Evolutionary conservation across 1,139 yeast species (phyloP), one percentile per base, ranked within the genome.

Genomic region (Hansenula lynferdii): DNA sequence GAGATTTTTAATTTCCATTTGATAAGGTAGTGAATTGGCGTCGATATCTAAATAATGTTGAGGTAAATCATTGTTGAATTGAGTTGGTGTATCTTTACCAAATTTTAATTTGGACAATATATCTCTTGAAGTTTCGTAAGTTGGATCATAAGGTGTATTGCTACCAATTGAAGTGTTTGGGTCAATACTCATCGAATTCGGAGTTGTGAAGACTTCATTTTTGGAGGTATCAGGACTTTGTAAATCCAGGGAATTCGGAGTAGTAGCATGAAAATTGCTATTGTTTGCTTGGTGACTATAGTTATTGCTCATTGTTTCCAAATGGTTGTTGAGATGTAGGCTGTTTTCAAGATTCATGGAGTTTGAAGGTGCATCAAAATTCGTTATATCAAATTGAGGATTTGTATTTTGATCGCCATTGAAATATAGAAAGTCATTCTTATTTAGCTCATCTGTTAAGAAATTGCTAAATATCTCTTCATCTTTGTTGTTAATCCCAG

Each of bases 71-170:
- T 42, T 47, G 28, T 39, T 32, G 35, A 44, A 50, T 33, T 51
- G 49, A 1, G 48, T 42, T 12, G 48, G 51, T 5, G 31, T 39
- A 57, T 51, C 67, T 65, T 31, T 44, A 8, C 86, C 86, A 53
- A 79, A 80, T 45, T 77, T 76, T 42, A 79, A 60, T 37, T 74
- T 72, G 43, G 78, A 64, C 20, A 79, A 58, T 44, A 75, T 75
- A 28, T 68, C 69, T 48, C 84, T 65, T 12, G 80, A 69, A 20
- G 56, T 49, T 34, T 77, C 80, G 49, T 70, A 77, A 2, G 48
- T 32, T 2, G 45, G 25, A 17, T 45, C 50, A 23, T 37, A 34
- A 19, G 23, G 10, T 5, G 12, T 18, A 28, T 29, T 32, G 28
- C 8, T 23, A 25, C n/a, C 17, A 8, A 17, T 8, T 2, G 19